Evolutionary conservation across 148 eudicot genomes (phyloP).

Genomic region (Rhododendron mucronatum): DNA sequence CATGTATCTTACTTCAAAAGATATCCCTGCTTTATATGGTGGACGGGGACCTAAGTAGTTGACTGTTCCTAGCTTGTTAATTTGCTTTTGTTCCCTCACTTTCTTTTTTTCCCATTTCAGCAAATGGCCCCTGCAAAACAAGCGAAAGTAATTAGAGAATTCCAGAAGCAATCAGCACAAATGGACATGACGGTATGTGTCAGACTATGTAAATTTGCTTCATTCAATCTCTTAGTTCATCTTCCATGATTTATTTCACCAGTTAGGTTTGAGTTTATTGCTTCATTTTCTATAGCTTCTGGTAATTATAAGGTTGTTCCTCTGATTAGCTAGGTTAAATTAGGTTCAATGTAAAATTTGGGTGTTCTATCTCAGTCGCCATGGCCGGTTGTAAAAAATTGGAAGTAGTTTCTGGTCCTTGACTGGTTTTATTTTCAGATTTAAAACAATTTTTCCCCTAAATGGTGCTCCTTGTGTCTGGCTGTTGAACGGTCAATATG

Average conservation of each 20-base stretch:
- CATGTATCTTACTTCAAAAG: not conserved
- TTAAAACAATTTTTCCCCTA: not conserved
- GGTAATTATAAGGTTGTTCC: not conserved
- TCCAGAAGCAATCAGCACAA: constrained; percentile 65
- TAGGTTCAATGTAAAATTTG: not conserved
- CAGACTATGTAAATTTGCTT: not conserved
- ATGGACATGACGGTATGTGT: constrained; percentile 59
- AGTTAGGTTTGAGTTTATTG: not conserved
- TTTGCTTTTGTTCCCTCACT: not conserved
- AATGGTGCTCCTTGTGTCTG: not conserved
- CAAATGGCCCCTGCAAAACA: constrained; percentile 71
- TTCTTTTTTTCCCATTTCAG: constrained; percentile 24
- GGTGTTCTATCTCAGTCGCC: not conserved
- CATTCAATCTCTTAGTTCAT: not conserved
- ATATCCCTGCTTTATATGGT: not conserved
- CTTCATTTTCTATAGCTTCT: not conserved
- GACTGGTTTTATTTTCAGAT: not conserved
- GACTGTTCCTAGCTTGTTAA: not conserved
- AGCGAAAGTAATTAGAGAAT: constrained; percentile 53
- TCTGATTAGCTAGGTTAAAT: not conserved
- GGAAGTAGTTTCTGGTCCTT: not conserved
- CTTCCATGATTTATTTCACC: not conserved
- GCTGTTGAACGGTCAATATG: not conserved
- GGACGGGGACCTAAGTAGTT: not conserved
- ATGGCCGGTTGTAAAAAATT: not conserved